phyloP scores from a whole-genome alignment of 345 rosid species.

The Hypericum androsaemum region DNA sequence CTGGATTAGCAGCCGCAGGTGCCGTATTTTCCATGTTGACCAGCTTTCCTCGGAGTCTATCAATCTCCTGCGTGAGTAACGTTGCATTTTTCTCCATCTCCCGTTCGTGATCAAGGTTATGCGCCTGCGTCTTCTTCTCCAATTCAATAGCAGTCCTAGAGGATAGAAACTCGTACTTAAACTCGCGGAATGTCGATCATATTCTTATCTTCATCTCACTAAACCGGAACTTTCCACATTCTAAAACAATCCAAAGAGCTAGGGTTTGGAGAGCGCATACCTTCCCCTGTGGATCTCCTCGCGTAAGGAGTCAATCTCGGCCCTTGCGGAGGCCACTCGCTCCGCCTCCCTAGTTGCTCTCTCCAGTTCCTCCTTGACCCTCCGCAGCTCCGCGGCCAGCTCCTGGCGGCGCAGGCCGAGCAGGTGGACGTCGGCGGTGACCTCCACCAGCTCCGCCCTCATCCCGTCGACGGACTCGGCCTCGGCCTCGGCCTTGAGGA shows the following conservation, averaged over 20 bases:
- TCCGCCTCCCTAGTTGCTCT: conserved; percentile 41
- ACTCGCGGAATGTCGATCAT: too few species aligned
- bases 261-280: conserved; percentile 19
- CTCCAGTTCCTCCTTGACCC: conserved; percentile 31
- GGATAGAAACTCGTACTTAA: too few species aligned
- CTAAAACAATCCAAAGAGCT: not conserved
- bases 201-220: too few species aligned
- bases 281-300: conserved; percentile 65
- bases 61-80: conserved; percentile 37
- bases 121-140: conserved; percentile 62
- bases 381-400: conserved; percentile 31
- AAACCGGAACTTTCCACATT: conserved; percentile 3
- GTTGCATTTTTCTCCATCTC: conserved; percentile 52
- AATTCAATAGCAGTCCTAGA: conserved; percentile 57
- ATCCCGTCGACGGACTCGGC: conserved; percentile 41
- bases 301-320: conserved; percentile 43
- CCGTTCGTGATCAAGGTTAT: conserved; percentile 51
- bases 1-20: conserved; percentile 22
- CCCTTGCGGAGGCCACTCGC: conserved; percentile 26
- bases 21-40: conserved; percentile 42
- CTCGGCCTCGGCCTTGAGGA: conserved; percentile 59
- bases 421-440: conserved; percentile 38
- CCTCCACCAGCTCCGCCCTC: conserved; percentile 47
- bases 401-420: conserved; percentile 33
- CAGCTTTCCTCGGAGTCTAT: conserved; percentile 38